Evolutionary conservation across 1,284 basidiomycete species (phyloP), one percentile per base, ranked within the genome.

Genomic region (Puccinia brachypodii): DNA sequence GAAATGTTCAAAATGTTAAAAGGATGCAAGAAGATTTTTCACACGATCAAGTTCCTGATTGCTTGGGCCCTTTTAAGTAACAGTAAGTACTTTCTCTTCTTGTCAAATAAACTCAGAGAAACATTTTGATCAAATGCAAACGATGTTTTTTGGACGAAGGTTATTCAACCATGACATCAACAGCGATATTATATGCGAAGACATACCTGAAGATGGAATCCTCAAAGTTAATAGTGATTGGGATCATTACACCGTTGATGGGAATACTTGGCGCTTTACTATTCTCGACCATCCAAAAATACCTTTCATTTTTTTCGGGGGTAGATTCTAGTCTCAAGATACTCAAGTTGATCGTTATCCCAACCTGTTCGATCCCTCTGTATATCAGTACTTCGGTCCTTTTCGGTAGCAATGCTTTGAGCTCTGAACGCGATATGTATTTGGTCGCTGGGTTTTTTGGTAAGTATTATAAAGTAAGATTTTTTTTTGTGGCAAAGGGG

Each of bases 101-200:
- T 44, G 19, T 25, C 22, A 3, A 69, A 9, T 1, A 44, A 69
- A 69, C 33, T 11, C 11, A 22, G 47, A 25, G 25, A 44, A 42
- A 11, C 36, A 28, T 31, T 44, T 53, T 47, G 25, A 72, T n/a
- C n/a, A n/a, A 47, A 56, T 44, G 33, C 2, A 69, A 6, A 36
- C 14, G 53, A 13, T 38, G 33, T 58, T 36, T n/a, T 40, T 31
- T 56, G 9, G 14, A 9, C 25, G 16, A 8, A 76, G 75, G 47
- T 11, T 76, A 64, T 62, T 76, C 75, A 44, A 76, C 75, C 2
- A 76, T 76, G 58, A 66, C 75, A 47, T 76, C 75, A 4, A 64
- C 44, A 3, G 75, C 75, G 47, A 66, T 76, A 44, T 40, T 76
- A 9, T 76, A 76, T 42, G 75, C 58, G 11, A 64, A 76, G 60